These are phyloP conservation scores for Pseudognaphalium luteoalbum DNA, from an alignment of 129 eudicot species.

Conservation along the genomic window DNA sequence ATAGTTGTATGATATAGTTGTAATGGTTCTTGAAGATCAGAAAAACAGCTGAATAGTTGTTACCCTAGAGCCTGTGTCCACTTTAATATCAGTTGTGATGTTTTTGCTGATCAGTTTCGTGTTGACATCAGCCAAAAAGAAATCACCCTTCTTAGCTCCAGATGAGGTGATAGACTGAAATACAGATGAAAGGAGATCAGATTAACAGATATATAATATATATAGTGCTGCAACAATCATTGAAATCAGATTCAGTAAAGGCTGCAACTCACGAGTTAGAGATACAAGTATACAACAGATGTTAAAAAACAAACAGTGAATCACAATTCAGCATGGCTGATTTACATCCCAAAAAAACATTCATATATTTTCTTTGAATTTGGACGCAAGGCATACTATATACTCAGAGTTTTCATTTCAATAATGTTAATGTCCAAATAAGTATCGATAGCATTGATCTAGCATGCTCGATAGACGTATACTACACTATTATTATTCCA, in stretches of 20 bases:
- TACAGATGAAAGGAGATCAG: slow-evolving; percentile 1
- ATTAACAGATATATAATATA: background rate
- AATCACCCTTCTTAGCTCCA: slow-evolving; percentile 64
- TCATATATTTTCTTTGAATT: background rate
- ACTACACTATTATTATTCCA: background rate
- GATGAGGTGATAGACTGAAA: slow-evolving; percentile 76
- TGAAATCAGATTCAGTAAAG: slow-evolving; percentile 9
- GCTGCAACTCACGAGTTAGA: slow-evolving; percentile 13
- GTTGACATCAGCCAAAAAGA: slow-evolving; percentile 67
- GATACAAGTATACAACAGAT: too few species aligned
- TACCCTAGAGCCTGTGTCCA: slow-evolving; percentile 77
- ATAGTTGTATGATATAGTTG: background rate
- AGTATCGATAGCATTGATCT: background rate
- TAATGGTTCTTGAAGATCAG: background rate
- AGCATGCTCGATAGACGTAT: background rate
- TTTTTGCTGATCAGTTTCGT: slow-evolving; percentile 73
- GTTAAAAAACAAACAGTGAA: background rate
- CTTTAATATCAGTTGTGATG: slow-evolving; percentile 76
- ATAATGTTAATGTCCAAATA: background rate
- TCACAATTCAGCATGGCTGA: background rate
- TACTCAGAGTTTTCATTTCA: background rate
- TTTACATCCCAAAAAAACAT: background rate
- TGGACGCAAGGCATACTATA: background rate
- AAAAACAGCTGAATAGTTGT: slow-evolving; percentile 9
- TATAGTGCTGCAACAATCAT: background rate